Percentiles rank a stretch among this genome's conserved stretches.
Evolutionary conservation across 176 grass and related monocot species (phyloP).

Genomic region (Luzula sylvatica): DNA sequence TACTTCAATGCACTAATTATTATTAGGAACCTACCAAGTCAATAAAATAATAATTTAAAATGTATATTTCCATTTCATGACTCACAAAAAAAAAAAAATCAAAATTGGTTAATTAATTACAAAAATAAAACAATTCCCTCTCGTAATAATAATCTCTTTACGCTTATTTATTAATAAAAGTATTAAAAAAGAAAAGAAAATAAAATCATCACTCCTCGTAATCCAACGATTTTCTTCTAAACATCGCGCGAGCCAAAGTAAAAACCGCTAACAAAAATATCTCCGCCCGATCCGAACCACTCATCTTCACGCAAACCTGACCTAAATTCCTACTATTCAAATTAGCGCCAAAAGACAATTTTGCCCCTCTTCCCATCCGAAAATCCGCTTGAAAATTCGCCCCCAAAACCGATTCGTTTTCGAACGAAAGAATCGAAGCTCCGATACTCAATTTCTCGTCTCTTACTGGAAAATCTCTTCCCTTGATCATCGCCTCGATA

Average conservation of each 20-base stretch:
- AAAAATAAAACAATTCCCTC: not conserved
- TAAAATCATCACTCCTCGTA: constrained; percentile 22
- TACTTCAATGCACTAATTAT: too few species aligned
- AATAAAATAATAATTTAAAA: too few species aligned
- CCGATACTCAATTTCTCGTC: constrained; percentile 45
- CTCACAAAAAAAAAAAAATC: not conserved
- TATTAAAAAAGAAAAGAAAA: too few species aligned
- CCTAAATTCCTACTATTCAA: constrained; percentile 74
- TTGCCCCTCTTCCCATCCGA: constrained; percentile 36
- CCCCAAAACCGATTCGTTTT: constrained; percentile 52
- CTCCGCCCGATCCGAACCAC: constrained; percentile 56
- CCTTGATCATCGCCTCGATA: constrained; percentile 50
- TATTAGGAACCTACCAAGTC: too few species aligned
- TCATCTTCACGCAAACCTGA: constrained; percentile 45
- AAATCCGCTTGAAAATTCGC: constrained; percentile 66
- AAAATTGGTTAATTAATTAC: constrained; percentile 24
- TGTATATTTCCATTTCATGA: too few species aligned
- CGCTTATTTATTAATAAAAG: not conserved
- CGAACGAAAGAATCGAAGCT: constrained; percentile 38
- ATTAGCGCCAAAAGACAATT: constrained; percentile 57
- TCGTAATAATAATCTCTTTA: not conserved
- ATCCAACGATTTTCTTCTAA: constrained; percentile 41
- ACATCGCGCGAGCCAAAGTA: constrained; percentile 51
- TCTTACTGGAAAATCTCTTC: constrained; percentile 74
- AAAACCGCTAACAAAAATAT: constrained; percentile 49